Conservation (phyloP, 2,329 filamentous ascomycete species). For the Pezicula neosporulosa region DNA sequence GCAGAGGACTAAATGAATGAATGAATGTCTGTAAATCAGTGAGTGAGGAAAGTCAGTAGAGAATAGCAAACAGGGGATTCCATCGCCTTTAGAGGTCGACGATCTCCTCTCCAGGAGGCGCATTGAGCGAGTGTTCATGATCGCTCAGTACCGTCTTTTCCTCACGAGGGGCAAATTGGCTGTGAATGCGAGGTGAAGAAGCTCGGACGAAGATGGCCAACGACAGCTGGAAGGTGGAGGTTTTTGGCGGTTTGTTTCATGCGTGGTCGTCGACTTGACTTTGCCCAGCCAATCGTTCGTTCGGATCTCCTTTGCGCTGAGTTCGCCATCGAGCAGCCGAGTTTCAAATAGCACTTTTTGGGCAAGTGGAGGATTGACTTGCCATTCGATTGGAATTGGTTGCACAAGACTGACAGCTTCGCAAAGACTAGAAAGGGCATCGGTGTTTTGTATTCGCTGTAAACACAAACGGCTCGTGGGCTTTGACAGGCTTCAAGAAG, state of each 20-base stretch:
- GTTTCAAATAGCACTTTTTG: neutral
- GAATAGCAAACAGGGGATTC: neutral
- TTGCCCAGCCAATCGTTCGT: conserved; percentile 1
- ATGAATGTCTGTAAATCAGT: too few species aligned
- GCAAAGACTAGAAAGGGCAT: too few species aligned
- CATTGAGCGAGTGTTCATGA: too few species aligned
- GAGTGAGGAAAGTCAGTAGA: neutral
- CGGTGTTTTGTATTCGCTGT: too few species aligned
- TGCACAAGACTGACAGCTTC: neutral
- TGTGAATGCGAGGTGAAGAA: neutral
- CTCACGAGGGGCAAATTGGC: too few species aligned
- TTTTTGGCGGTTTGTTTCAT: neutral
- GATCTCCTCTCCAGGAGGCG: too few species aligned
- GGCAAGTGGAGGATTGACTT: neutral
- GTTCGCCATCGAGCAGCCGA: neutral
- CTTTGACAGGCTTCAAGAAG: too few species aligned
- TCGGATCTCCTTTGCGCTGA: neutral
- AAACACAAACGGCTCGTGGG: too few species aligned
- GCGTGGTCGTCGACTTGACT: neutral
- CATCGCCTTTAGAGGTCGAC: neutral
- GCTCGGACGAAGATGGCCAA: neutral
- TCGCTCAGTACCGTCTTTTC: too few species aligned
- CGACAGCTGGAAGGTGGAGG: neutral
- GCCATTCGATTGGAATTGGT: neutral
- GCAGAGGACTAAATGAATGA: neutral